These are phyloP conservation scores for Sanghuangporus sanghuang DNA, from an alignment of 1,284 basidiomycete species.

Conservation along the genomic window DNA sequence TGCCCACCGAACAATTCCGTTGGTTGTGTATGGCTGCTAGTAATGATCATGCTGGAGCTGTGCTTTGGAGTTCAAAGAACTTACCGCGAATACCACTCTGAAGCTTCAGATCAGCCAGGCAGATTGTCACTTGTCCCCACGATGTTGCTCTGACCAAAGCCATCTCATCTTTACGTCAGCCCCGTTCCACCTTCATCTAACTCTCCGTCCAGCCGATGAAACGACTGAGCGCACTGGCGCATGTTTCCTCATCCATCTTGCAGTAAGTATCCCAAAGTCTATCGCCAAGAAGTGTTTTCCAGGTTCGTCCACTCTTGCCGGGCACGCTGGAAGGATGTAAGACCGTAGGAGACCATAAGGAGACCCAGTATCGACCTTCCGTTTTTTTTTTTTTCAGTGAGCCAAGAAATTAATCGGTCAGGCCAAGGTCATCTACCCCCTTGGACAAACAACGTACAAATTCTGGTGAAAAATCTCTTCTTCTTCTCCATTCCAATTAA, in stretches of 20 bases:
- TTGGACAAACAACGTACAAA: conserved; percentile 20
- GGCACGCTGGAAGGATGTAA: not conserved
- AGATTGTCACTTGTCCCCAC: too few species aligned
- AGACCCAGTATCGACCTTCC: not conserved
- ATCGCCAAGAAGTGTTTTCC: not conserved
- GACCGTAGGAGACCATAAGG: not conserved
- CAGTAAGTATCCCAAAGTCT: not conserved
- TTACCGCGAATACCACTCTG: too few species aligned
- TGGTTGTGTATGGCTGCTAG: too few species aligned
- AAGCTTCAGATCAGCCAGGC: too few species aligned
- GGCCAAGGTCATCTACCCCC: not conserved
- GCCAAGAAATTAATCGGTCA: not conserved
- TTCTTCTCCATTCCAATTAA: conserved; percentile 21
- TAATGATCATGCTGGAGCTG: too few species aligned
- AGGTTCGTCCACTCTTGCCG: not conserved
- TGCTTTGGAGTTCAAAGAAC: too few species aligned
- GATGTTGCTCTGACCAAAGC: too few species aligned
- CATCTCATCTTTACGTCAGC: too few species aligned
- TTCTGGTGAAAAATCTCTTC: conserved; percentile 27
- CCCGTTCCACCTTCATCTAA: too few species aligned
- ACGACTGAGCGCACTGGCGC: not conserved
- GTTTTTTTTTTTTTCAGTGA: not conserved
- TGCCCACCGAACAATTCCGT: too few species aligned
- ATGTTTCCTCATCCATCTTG: not conserved
- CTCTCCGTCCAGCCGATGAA: too few species aligned